Conservation (phyloP, 2,329 filamentous ascomycete genomes). For the Diaporthe sp. region DNA sequence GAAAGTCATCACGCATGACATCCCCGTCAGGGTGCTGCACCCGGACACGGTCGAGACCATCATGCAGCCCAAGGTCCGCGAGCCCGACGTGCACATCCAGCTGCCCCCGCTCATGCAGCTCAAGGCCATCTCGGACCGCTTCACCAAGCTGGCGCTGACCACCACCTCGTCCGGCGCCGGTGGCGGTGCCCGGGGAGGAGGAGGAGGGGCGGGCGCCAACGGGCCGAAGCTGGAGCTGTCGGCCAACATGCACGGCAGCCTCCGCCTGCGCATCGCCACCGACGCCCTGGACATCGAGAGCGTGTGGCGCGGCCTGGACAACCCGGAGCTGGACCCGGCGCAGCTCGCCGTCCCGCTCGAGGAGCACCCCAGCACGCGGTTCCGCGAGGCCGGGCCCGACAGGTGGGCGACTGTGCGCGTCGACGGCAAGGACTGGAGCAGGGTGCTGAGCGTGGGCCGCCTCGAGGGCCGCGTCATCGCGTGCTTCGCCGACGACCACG, state of each 20-base stretch:
- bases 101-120: conserved; percentile 88
- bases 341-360: conserved; percentile 78
- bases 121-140: conserved; percentile 94
- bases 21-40: conserved; percentile 91
- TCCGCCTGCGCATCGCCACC: conserved; percentile 83
- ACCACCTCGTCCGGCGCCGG: conserved; percentile 34
- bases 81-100: conserved; percentile 94
- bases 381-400: conserved; percentile 80
- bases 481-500: conserved; percentile 85
- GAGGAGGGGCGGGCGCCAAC: conserved; percentile 37
- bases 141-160: conserved; percentile 80
- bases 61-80: conserved; percentile 89
- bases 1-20: conserved; percentile 93
- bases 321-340: conserved; percentile 85
- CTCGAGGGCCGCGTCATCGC: conserved; percentile 93
- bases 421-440: conserved; percentile 94
- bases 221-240: conserved; percentile 82
- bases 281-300: conserved; percentile 88
- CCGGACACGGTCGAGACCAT: conserved; percentile 89
- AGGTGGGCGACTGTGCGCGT: conserved; percentile 91
- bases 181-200: conserved; percentile 35
- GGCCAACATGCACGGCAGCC: conserved; percentile 93
- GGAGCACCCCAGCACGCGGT: conserved; percentile 84
- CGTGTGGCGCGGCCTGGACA: conserved; percentile 85
- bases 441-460: conserved; percentile 90